A percentile compares a stretch with the other conserved stretches of the same genome.
Conservation (phyloP, 176 grass and related monocot species). For the Lolium multiflorum region DNA sequence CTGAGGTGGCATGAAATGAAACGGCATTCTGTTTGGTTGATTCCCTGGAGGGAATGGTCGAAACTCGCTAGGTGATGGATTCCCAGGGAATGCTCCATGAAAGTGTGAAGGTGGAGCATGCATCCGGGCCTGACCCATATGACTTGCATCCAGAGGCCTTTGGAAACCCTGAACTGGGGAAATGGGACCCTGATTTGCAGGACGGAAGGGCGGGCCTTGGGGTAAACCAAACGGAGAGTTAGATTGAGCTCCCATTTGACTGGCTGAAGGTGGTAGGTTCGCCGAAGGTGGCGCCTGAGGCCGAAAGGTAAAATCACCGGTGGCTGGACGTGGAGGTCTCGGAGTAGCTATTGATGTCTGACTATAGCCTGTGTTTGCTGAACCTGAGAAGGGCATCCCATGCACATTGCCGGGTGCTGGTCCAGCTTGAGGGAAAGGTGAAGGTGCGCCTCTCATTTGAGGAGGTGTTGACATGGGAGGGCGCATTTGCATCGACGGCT, state of each 20-base stretch:
- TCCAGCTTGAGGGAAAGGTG: constrained; percentile 55
- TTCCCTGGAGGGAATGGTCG: constrained; percentile 44
- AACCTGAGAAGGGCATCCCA: constrained; percentile 38
- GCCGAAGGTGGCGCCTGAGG: constrained; percentile 37
- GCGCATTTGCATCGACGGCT: constrained; percentile 32
- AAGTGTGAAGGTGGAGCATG: constrained; percentile 49
- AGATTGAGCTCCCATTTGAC: constrained; percentile 40
- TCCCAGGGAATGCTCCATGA: constrained; percentile 41
- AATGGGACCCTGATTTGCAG: constrained; percentile 45
- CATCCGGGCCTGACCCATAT: constrained; percentile 37
- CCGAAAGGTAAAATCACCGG: constrained; percentile 81
- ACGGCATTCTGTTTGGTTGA: constrained; percentile 35
- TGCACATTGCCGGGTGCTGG: constrained; percentile 37
- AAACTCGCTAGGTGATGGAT: constrained; percentile 44
- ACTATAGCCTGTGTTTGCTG: constrained; percentile 30
- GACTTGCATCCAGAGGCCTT: constrained; percentile 44
- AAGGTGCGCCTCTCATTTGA: constrained; percentile 42
- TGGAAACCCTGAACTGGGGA: constrained; percentile 55
- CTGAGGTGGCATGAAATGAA: constrained; percentile 46
- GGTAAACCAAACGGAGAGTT: constrained; percentile 36
- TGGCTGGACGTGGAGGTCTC: constrained; percentile 58
- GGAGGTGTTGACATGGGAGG: constrained; percentile 31
- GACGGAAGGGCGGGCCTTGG: constrained; percentile 50
- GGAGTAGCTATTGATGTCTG: constrained; percentile 31
- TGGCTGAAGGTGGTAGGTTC: constrained; percentile 14